These are phyloP conservation scores for Chloropicon primus DNA, from an alignment of 139 green algal genomes.

Conservation along the genomic window DNA sequence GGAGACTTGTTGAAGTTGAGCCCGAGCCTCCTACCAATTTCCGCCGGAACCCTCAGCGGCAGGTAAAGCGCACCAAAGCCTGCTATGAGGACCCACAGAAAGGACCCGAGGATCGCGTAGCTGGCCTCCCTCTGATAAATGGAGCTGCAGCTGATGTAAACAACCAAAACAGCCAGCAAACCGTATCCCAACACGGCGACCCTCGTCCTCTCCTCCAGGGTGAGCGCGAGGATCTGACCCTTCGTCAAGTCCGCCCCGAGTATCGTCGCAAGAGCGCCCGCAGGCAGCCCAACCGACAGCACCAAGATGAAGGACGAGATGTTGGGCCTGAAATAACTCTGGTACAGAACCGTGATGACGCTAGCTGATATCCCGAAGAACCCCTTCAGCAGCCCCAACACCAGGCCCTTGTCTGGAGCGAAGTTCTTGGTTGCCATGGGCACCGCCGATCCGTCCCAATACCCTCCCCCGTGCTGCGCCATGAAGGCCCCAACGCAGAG, in stretches of 20 bases:
- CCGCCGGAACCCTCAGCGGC: neutral
- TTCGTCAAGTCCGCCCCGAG: neutral
- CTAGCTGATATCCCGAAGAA: neutral
- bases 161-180: neutral
- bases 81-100: neutral
- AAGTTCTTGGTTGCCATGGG: neutral
- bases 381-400: neutral
- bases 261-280: neutral
- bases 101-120: neutral
- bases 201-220: neutral
- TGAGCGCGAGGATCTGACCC: neutral
- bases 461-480: neutral
- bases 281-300: neutral
- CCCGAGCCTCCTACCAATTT: too few species aligned
- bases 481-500: neutral
- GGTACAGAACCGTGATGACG: neutral
- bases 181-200: neutral
- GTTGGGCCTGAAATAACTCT: neutral
- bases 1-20: too few species aligned
- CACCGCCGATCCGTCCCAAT: neutral
- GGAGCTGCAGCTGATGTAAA: neutral
- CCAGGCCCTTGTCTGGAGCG: neutral
- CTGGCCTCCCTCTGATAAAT: neutral
- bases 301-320: neutral
- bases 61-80: neutral